Evolutionary conservation across 345 rosid species (phyloP).

Genomic region (Melaleuca alternifolia): DNA sequence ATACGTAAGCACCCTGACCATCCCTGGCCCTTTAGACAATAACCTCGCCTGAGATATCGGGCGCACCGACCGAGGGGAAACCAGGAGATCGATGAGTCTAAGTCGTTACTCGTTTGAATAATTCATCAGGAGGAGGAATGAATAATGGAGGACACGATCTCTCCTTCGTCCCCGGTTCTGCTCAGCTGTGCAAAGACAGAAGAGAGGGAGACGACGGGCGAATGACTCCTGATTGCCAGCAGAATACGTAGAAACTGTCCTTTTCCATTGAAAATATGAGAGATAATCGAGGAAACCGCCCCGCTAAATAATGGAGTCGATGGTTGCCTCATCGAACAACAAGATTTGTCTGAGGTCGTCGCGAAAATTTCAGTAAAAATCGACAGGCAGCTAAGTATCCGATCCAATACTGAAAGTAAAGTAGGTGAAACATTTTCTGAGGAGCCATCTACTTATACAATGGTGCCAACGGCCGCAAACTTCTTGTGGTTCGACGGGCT

Average conservation of each 20-base stretch:
- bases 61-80: not conserved
- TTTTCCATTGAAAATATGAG: not conserved
- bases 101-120: not conserved
- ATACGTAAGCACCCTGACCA: not conserved
- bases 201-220: not conserved
- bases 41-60: not conserved
- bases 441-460: not conserved
- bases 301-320: not conserved
- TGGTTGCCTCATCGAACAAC: not conserved
- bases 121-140: not conserved
- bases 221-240: not conserved
- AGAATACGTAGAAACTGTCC: not conserved
- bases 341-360: not conserved
- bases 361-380: not conserved
- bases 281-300: not conserved
- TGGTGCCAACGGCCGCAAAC: not conserved
- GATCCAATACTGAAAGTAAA: not conserved
- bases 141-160: not conserved
- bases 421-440: not conserved
- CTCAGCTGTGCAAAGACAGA: not conserved
- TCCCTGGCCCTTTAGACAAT: not conserved
- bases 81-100: not conserved
- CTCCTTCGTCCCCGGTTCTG: not conserved
- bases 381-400: not conserved
- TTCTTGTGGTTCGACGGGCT: not conserved